Evolutionary conservation across 2,329 filamentous ascomycete species (phyloP).

Genomic region (Fusarium austroafricanum): DNA sequence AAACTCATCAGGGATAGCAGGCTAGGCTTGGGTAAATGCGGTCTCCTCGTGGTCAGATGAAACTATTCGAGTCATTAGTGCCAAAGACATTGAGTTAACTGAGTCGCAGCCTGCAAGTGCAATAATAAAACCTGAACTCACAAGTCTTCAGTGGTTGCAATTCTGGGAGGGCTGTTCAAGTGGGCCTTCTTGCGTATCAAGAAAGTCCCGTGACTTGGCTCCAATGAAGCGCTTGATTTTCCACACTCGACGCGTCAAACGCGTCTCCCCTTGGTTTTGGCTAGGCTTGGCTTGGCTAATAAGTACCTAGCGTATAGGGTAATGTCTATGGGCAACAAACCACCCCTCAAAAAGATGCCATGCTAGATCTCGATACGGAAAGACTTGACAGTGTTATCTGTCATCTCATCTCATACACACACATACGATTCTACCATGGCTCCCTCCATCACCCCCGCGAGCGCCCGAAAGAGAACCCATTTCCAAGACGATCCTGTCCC

Average conservation of each 20-base stretch:
- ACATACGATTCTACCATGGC: constrained; percentile 42
- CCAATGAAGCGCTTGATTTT: constrained; percentile 21
- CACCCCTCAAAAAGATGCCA: constrained; percentile 24
- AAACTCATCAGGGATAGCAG: background rate
- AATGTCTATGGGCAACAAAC: constrained; percentile 22
- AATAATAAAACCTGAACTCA: background rate
- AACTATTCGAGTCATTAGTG: constrained; percentile 6
- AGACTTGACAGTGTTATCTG: constrained; percentile 6
- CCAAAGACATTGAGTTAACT: background rate
- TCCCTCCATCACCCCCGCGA: constrained; percentile 34
- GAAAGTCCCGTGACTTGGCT: constrained; percentile 17
- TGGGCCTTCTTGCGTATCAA: constrained; percentile 1
- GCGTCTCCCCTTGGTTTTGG: constrained; percentile 37
- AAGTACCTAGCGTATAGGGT: background rate
- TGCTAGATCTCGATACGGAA: constrained; percentile 16
- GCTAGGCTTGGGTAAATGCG: background rate
- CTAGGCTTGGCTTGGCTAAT: background rate
- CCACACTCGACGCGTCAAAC: constrained; percentile 42
- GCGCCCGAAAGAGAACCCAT: constrained; percentile 42
- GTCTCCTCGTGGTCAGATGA: background rate
- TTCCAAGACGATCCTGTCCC: constrained; percentile 39
- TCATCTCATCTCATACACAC: background rate
- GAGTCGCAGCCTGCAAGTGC: background rate
- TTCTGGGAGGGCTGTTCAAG: constrained; percentile 18
- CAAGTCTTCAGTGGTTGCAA: too few relatives aligned